phyloP scores from a whole-genome alignment of 768 basidiomycete species.

The Russula sp. region DNA sequence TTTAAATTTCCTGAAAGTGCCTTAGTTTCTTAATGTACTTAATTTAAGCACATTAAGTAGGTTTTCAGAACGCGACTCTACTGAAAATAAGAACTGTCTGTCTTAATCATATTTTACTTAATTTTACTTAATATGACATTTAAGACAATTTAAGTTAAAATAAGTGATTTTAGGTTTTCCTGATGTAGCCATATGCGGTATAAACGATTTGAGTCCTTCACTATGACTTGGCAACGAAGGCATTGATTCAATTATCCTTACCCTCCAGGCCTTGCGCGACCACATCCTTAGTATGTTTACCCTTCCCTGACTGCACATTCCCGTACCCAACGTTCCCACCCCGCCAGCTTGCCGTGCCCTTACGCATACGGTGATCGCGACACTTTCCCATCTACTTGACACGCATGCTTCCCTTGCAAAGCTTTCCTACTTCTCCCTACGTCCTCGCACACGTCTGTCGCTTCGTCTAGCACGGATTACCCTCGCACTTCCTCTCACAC shows the following conservation, averaged over 20 bases:
- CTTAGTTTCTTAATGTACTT: too few relatives aligned
- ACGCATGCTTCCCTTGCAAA: slow-evolving; percentile 73
- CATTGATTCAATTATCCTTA: slow-evolving; percentile 69
- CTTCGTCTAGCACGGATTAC: slow-evolving; percentile 77
- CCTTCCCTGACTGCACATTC: not conserved
- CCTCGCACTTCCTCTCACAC: slow-evolving; percentile 65
- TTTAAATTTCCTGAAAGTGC: too few relatives aligned
- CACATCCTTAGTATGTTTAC: slow-evolving; percentile 62
- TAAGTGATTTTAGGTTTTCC: too few relatives aligned
- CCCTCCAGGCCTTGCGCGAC: slow-evolving; percentile 67
- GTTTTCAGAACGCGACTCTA: too few relatives aligned
- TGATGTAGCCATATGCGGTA: too few relatives aligned
- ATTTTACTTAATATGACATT: too few relatives aligned
- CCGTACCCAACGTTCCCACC: slow-evolving; percentile 7
- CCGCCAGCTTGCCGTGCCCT: slow-evolving; percentile 71
- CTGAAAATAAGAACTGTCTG: too few relatives aligned
- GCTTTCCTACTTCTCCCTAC: slow-evolving; percentile 73
- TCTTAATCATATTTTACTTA: too few relatives aligned
- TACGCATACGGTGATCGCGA: slow-evolving; percentile 67
- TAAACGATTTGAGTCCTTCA: slow-evolving; percentile 78
- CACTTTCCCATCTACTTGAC: slow-evolving; percentile 73
- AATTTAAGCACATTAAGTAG: too few relatives aligned
- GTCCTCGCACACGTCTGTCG: slow-evolving; percentile 70
- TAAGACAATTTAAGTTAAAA: too few relatives aligned
- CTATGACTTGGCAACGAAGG: slow-evolving; percentile 75